Conservation (phyloP, 306 rosid species). For the Begonia fuchsioides region DNA sequence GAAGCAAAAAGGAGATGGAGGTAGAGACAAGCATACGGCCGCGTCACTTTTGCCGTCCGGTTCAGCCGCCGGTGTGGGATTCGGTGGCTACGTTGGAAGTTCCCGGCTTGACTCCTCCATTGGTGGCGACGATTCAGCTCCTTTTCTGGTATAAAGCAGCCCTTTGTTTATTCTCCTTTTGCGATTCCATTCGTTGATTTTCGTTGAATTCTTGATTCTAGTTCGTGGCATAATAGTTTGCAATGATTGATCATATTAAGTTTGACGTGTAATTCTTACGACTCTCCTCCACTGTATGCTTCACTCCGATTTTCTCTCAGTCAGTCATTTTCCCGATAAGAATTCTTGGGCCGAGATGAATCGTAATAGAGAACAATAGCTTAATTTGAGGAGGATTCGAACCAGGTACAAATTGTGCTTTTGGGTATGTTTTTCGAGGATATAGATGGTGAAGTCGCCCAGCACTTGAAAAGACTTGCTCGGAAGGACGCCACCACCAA, state of each 20-base stretch:
- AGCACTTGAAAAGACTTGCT: slow-evolving; percentile 83
- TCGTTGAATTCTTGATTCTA: not conserved
- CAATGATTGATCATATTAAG: too few species aligned
- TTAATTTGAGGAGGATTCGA: too few species aligned
- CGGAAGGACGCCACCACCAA: slow-evolving; percentile 88
- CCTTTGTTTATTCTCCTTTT: not conserved
- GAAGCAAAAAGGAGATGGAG: slow-evolving; percentile 75
- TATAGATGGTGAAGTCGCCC: slow-evolving; percentile 69
- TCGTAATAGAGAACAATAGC: too few species aligned
- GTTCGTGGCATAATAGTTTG: too few species aligned
- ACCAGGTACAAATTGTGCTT: too few species aligned
- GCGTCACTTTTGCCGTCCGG: slow-evolving; percentile 73
- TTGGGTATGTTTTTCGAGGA: slow-evolving; percentile 27
- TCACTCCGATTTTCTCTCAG: too few species aligned
- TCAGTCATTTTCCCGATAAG: too few species aligned
- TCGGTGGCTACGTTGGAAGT: slow-evolving; percentile 84
- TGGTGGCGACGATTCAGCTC: slow-evolving; percentile 40
- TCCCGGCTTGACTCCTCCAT: slow-evolving; percentile 60
- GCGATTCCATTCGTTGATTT: not conserved
- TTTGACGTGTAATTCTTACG: too few species aligned
- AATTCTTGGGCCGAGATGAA: too few species aligned
- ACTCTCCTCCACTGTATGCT: too few species aligned
- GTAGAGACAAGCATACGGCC: slow-evolving; percentile 65
- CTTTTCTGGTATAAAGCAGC: slow-evolving; percentile 26
- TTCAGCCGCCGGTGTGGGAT: slow-evolving; percentile 47